phyloP scores from a whole-genome alignment of 371 early-diverging fungal genomes.

The Conidiobolus incongruus region DNA sequence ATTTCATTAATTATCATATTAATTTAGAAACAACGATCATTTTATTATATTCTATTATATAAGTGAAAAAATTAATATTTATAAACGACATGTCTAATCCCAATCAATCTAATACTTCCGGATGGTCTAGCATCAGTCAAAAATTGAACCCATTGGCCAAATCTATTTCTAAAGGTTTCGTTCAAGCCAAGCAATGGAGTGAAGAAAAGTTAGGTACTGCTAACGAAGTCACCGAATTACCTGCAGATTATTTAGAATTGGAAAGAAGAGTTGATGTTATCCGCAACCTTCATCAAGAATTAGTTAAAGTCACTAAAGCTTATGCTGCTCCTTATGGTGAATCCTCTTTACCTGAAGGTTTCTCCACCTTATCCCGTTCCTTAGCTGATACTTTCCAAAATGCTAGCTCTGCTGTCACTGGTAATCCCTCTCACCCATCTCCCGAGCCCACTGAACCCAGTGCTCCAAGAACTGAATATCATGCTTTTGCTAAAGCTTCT shows the following conservation, averaged over 20 bases:
- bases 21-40: no score
- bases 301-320: slow-evolving; percentile 49
- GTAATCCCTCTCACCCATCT: slow-evolving; percentile 12
- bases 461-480: slow-evolving; percentile 36
- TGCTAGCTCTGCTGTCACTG: slow-evolving; percentile 32
- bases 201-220: slow-evolving; percentile 66
- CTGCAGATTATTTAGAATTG: slow-evolving; percentile 68
- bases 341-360: slow-evolving; percentile 54
- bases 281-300: slow-evolving; percentile 29
- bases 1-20: no score
- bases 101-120: no score
- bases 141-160: slow-evolving; percentile 3
- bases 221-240: slow-evolving; percentile 68
- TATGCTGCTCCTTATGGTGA: slow-evolving; percentile 29
- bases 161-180: slow-evolving; percentile 1
- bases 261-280: slow-evolving; percentile 47
- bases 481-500: slow-evolving; percentile 51
- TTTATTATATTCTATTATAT: no score
- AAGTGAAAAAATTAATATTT: no score
- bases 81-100: no score
- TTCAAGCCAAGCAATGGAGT: slow-evolving; percentile 38
- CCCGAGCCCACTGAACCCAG: slow-evolving; percentile 9
- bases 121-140: slow-evolving; percentile 1
- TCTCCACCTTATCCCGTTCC: slow-evolving; percentile 43
- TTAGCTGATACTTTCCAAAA: slow-evolving; percentile 32